Percentiles rank a stretch among this genome's conserved stretches.
These are phyloP conservation scores for Pythium phragmiticola DNA, from an alignment of 352 stramenopile species.

Conservation along the genomic window DNA sequence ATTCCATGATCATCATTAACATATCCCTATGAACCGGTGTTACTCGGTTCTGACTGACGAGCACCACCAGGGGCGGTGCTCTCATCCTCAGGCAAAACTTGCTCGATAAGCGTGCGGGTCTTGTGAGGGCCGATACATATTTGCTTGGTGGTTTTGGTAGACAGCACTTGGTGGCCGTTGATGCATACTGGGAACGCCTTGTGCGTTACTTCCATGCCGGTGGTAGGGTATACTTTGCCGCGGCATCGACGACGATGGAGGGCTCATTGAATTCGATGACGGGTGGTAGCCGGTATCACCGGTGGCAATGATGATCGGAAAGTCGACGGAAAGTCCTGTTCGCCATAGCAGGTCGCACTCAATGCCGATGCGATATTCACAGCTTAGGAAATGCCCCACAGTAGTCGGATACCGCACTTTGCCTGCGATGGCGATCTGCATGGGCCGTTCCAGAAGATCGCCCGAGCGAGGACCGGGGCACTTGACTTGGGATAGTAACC, in stretches of 20 bases:
- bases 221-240: conserved; percentile 23
- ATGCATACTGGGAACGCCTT: conserved; percentile 25
- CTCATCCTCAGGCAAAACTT: conserved; percentile 25
- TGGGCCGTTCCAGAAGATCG: conserved; percentile 56
- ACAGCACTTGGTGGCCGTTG: conserved; percentile 30
- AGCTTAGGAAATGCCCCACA: conserved; percentile 49
- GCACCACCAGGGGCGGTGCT: not conserved
- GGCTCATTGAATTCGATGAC: conserved; percentile 11
- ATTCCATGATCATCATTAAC: conserved; percentile 11
- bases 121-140: conserved; percentile 23
- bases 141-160: conserved; percentile 21
- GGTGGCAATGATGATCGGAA: conserved; percentile 29
- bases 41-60: conserved; percentile 5
- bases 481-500: conserved; percentile 53
- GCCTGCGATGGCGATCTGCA: conserved; percentile 52
- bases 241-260: conserved; percentile 15
- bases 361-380: conserved; percentile 59
- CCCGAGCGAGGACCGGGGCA: conserved; percentile 44
- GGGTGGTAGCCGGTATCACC: conserved; percentile 17
- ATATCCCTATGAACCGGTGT: conserved; percentile 7
- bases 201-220: conserved; percentile 19
- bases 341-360: conserved; percentile 52
- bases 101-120: conserved; percentile 24
- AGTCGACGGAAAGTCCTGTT: conserved; percentile 28
- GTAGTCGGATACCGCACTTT: conserved; percentile 62